These are phyloP conservation scores for Pseudogymnoascus sp. DNA, from an alignment of 2,329 filamentous ascomycete genomes.

Conservation along the genomic window DNA sequence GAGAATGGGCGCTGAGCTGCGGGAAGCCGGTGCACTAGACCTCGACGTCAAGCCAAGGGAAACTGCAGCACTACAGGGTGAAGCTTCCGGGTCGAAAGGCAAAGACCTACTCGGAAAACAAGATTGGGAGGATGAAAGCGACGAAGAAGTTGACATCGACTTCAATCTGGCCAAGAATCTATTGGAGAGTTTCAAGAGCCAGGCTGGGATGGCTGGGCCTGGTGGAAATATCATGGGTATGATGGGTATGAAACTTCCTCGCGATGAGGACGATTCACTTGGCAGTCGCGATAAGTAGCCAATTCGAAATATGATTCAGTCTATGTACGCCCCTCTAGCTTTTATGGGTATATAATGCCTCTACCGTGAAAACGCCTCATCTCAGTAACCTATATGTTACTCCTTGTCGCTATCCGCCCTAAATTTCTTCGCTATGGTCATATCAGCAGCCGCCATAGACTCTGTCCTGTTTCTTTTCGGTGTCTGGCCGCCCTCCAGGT, in stretches of 20 bases:
- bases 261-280: conserved; percentile 56
- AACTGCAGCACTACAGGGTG: conserved; percentile 24
- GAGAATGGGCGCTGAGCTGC: conserved; percentile 66
- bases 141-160: conserved; percentile 65
- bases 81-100: background rate
- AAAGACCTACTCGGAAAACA: conserved; percentile 12
- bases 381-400: conserved; percentile 10
- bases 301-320: background rate
- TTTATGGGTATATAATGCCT: conserved; percentile 9
- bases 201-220: conserved; percentile 77
- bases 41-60: conserved; percentile 35
- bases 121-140: conserved; percentile 38
- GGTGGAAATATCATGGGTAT: conserved; percentile 79
- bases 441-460: conserved; percentile 12
- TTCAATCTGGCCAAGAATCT: conserved; percentile 85
- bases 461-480: conserved; percentile 20
- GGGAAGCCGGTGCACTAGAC: conserved; percentile 56
- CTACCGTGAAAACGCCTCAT: conserved; percentile 15
- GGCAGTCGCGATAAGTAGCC: background rate
- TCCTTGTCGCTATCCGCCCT: conserved; percentile 14
- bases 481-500: conserved; percentile 14
- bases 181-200: conserved; percentile 84
- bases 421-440: conserved; percentile 16
- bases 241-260: conserved; percentile 74
- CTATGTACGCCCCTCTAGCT: conserved; percentile 1